These are phyloP conservation scores for Populus tremula DNA, from an alignment of 345 rosid species.

Conservation along the genomic window DNA sequence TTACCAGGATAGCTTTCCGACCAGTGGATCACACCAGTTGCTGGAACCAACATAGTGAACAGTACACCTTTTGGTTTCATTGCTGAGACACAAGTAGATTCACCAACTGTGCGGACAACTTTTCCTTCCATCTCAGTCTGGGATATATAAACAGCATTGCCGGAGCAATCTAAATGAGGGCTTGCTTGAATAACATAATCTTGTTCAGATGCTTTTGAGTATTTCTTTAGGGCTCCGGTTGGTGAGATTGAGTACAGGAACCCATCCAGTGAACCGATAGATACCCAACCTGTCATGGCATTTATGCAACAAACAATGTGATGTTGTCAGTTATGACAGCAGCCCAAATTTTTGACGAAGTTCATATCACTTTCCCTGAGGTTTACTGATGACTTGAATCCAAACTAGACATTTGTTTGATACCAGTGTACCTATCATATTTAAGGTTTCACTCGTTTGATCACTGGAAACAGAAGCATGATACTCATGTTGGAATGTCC, in stretches of 20 bases:
- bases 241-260: constrained; percentile 74
- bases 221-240: constrained; percentile 54
- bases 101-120: constrained; percentile 33
- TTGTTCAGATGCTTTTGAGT: constrained; percentile 30
- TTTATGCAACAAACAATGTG: no score
- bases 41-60: constrained; percentile 66
- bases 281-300: constrained; percentile 57
- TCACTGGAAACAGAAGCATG: no score
- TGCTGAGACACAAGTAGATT: constrained; percentile 48
- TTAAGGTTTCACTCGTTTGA: no score
- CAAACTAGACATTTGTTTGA: no score
- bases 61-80: constrained; percentile 52
- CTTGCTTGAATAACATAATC: constrained; percentile 57
- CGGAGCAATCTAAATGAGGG: constrained; percentile 71
- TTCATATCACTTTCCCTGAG: no score
- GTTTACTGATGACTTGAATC: no score
- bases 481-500: not conserved
- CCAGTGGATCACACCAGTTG: constrained; percentile 66
- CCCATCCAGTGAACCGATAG: constrained; percentile 84
- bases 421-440: no score
- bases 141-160: constrained; percentile 60
- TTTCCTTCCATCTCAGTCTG: constrained; percentile 65
- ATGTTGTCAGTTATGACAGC: no score
- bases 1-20: constrained; percentile 78
- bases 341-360: no score